Evolutionary conservation across 2,329 filamentous ascomycete species (phyloP).

Genomic region (Hyphodiscus sp.): DNA sequence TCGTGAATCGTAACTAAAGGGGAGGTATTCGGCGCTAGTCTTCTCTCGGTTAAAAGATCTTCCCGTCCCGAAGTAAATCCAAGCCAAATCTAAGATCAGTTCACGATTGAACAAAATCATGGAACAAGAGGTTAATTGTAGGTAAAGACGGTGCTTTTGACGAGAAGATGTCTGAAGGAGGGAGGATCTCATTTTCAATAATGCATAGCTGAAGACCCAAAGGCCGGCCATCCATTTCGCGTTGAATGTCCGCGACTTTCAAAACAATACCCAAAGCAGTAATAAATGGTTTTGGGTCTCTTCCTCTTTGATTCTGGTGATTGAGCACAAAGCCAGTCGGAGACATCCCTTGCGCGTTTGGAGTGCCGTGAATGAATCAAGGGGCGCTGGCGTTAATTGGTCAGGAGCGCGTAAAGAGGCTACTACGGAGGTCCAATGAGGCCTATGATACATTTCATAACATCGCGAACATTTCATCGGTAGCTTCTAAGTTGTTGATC

Average conservation of each 20-base stretch:
- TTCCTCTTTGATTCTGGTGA: background rate
- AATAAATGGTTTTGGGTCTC: constrained; percentile 15
- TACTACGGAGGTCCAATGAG: background rate
- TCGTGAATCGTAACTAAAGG: background rate
- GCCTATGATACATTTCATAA: background rate
- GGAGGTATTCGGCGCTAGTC: background rate
- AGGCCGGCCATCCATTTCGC: constrained; percentile 19
- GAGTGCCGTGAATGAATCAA: background rate
- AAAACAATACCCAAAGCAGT: constrained; percentile 26
- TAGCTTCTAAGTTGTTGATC: background rate
- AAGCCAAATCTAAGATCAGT: background rate
- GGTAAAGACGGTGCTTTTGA: background rate
- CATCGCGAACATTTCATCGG: background rate
- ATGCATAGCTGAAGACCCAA: constrained; percentile 5
- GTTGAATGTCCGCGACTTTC: constrained; percentile 22
- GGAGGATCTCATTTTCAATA: constrained; percentile 7
- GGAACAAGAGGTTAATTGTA: background rate
- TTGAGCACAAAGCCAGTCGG: too few species aligned
- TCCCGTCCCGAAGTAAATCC: too few species aligned
- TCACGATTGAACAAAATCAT: background rate
- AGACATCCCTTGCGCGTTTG: too few species aligned
- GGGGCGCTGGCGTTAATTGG: background rate
- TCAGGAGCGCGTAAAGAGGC: background rate
- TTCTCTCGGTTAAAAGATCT: background rate
- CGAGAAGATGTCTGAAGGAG: background rate